Percentiles rank a stretch among this genome's conserved stretches.
These are phyloP conservation scores for Boechera divaricarpa DNA, from an alignment of 345 rosid genomes.

Conservation along the genomic window DNA sequence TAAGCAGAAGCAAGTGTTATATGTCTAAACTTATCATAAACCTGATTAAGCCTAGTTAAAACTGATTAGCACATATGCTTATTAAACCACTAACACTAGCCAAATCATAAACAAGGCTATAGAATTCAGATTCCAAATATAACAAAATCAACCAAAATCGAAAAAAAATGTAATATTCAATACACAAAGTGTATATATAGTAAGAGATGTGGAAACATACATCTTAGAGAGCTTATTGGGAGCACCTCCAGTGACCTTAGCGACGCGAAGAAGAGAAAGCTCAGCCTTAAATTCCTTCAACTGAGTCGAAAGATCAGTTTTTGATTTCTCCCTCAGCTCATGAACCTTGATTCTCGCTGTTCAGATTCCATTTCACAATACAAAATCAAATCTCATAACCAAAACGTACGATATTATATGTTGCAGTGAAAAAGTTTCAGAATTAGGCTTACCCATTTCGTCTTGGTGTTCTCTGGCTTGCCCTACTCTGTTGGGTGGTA, in stretches of 20 bases:
- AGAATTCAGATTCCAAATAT: background rate
- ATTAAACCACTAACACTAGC: background rate
- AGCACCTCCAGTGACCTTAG: slow-evolving; percentile 77
- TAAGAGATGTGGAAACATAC: slow-evolving; percentile 39
- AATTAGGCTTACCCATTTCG: slow-evolving; percentile 41
- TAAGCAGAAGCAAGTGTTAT: background rate
- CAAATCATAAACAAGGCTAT: background rate
- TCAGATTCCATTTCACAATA: slow-evolving; percentile 30
- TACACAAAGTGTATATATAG: background rate
- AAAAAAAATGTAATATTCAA: background rate
- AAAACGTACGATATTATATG: background rate
- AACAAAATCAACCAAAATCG: background rate
- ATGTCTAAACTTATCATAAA: background rate
- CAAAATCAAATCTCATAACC: background rate
- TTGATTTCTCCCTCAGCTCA: slow-evolving; percentile 63
- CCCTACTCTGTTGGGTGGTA: background rate
- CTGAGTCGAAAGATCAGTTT: slow-evolving; percentile 54
- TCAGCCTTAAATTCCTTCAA: slow-evolving; percentile 63
- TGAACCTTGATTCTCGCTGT: slow-evolving; percentile 68
- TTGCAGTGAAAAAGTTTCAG: background rate
- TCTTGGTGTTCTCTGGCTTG: slow-evolving; percentile 20
- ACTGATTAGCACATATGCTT: background rate
- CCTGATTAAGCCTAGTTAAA: background rate
- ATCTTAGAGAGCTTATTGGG: slow-evolving; percentile 73
- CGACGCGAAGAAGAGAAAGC: slow-evolving; percentile 71